Evolutionary conservation across 805 yeast species (phyloP).

Genomic region (Kodamaea sagamina): DNA sequence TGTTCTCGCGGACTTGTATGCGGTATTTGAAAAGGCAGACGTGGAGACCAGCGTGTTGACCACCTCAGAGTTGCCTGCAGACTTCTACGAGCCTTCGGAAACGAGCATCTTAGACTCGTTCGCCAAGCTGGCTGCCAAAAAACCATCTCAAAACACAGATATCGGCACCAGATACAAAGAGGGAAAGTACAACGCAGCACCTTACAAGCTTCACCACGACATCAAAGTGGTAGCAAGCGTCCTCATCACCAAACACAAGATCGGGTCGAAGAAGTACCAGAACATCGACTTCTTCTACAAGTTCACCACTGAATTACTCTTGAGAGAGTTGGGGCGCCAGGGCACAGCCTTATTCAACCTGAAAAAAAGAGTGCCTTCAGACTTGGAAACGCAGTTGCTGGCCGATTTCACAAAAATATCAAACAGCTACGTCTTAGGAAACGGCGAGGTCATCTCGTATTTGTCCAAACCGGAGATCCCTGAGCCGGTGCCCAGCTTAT

Average conservation of each 20-base stretch:
- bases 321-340: constrained; percentile 59
- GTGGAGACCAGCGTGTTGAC: constrained; percentile 22
- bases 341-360: constrained; percentile 29
- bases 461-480: constrained; percentile 28
- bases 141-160: constrained; percentile 32
- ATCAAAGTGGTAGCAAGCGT: constrained; percentile 55
- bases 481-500: constrained; percentile 27
- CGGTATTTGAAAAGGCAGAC: constrained; percentile 31
- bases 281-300: constrained; percentile 64
- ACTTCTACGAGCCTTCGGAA: constrained; percentile 50
- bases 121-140: constrained; percentile 8
- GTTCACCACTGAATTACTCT: constrained; percentile 59
- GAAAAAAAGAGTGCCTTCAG: constrained; percentile 24
- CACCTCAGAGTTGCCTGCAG: constrained; percentile 38
- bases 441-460: constrained; percentile 59
- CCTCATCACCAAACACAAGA: constrained; percentile 47
- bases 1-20: constrained; percentile 25
- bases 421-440: constrained; percentile 48
- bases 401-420: constrained; percentile 65
- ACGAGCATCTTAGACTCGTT: constrained; percentile 46
- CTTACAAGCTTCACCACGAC: constrained; percentile 68
- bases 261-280: constrained; percentile 51
- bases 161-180: constrained; percentile 43
- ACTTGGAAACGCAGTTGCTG: constrained; percentile 46
- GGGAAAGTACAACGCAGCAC: constrained; percentile 41